phyloP scores from a whole-genome alignment of 768 basidiomycete genomes.

The Amanita exitialis region DNA sequence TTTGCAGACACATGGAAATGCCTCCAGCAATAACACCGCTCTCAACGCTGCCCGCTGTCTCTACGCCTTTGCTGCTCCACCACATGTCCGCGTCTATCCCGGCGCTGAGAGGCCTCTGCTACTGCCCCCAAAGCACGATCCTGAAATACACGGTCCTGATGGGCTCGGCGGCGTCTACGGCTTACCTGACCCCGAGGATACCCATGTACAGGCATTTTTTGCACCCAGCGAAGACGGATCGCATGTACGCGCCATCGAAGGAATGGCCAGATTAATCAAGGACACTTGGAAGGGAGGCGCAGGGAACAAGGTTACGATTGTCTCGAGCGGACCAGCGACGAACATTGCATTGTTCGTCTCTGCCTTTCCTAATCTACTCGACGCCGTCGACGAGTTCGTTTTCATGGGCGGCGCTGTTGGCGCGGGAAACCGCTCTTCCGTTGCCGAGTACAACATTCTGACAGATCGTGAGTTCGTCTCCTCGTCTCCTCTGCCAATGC shows the following conservation, averaged over 20 bases:
- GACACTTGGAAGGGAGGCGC: conserved; percentile 45
- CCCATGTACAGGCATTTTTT: conserved; percentile 40
- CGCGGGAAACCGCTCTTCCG: conserved; percentile 69
- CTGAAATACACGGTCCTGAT: conserved; percentile 75
- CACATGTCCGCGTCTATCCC: conserved; percentile 48
- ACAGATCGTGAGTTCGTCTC: conserved; percentile 56
- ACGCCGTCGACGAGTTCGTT: conserved; percentile 58
- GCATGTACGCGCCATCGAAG: conserved; percentile 50
- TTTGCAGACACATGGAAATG: conserved; percentile 73
- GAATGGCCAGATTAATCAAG: conserved; percentile 48
- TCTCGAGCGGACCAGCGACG: conserved; percentile 81
- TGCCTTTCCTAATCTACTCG: conserved; percentile 41
- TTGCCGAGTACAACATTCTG: conserved; percentile 76
- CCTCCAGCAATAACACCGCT: conserved; percentile 47
- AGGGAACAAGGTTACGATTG: conserved; percentile 54
- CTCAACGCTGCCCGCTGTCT: conserved; percentile 74
- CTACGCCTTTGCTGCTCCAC: conserved; percentile 59
- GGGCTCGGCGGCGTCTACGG: conserved; percentile 83
- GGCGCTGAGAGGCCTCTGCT: conserved; percentile 68
- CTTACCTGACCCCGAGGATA: conserved; percentile 40
- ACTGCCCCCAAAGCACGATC: conserved; percentile 48
- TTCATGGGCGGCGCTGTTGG: conserved; percentile 94
- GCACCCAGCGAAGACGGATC: conserved; percentile 31
- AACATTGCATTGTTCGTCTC: conserved; percentile 64
- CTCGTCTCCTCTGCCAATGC: background rate